Evolutionary conservation across 2,329 filamentous ascomycete genomes (phyloP), one percentile per base, ranked within the genome.

Genomic region (Aspergillus quadrilineatus): DNA sequence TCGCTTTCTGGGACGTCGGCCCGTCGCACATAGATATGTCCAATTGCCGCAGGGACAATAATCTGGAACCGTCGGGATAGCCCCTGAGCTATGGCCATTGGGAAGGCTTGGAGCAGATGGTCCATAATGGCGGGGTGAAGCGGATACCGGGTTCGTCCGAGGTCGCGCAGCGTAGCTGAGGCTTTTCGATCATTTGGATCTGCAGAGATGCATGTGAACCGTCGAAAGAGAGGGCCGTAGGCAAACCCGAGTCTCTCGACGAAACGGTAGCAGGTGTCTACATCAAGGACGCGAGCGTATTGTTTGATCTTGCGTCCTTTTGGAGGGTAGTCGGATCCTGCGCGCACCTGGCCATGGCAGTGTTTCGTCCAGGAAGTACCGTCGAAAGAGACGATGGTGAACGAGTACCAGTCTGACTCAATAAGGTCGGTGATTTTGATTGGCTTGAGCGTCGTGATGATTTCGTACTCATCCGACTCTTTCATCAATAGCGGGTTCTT

Each of bases 331-430:
- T 49, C 46, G 3, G 34, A 28, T 6, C 22, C 47, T 5, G 47
- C 47, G 34, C 47, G 9, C 34, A 14, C 67, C 69, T 7, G 70
- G 60, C 44, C 66, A 65, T 3, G 67, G 58, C 3, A 69, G 7
- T 68, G 50, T 6, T 57, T 10, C 7, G 26, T 36, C 9, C 60
- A 42, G 7, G 6, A 7, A 8, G 39, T 5, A 7, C 39, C 39
- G 5, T 42, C 17, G 22, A 7, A 26, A 3, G 39, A 42, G n/a
- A 26, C 36, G 41, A 65, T 63, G 14, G 29, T 17, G 10, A 32
- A 30, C 29, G 9, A 6, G 4, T n/a, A 32, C 26, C 26, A 32
- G 4, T 47, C 44, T 2, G 60, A 61, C 10, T 58, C 22, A 9
- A 50, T 6, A 5, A 29, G 36, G 26, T 42, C 36, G 2, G 36